Base-by-base conservation (phyloP, 495 filamentous ascomycete species). In the Penicillium angulare region DNA sequence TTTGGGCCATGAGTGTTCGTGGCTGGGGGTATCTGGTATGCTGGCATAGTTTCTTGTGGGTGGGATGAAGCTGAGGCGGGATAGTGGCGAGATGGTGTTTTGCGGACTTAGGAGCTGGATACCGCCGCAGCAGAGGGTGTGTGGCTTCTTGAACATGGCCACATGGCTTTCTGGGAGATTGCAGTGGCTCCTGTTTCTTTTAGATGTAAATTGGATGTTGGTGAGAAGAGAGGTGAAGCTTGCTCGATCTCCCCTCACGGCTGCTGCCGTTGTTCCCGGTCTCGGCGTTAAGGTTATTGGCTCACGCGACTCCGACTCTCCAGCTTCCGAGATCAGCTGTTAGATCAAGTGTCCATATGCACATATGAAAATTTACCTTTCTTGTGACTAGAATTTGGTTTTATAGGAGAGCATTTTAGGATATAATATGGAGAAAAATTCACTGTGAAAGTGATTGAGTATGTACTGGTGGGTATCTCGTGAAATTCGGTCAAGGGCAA, bases 141-240 rank as follows among this genome's bases (percentile, higher is more conserved):
- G 59, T 35, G 57, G 27, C 50, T 61, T 70, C 66, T 63, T 71
- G 45, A 67, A 57, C 73, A 76, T 76, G 56, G 53, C 67, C 58
- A 55, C 73, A 76, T 76, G 52, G 41, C 61, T 67, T 65, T 53
- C 4, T 27, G 35, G 41, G 55, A 60, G 60, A 60, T 55, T 22
- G 50, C 47, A 47, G 49, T 34, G 27, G 50, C 5, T 49, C 43
- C 55, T 49, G 40, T 31, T 42, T 34, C 61, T 64, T 55, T 42
- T 34, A 36, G 32, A 46, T 9, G 17, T 16, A 34, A 12, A 31
- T 27, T 31, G 15, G 22, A n/a, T n/a, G n/a, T 47, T 27, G 26
- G 10, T 2, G 27, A 31, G 27, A 12, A 31, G 27, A 31, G 27
- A 31, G 13, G 27, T 31, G 27, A 31, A 12, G 27, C 31, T 35